Base-by-base conservation (phyloP, 2,329 filamentous ascomycete species). In the Lecanicillium sp. region DNA sequence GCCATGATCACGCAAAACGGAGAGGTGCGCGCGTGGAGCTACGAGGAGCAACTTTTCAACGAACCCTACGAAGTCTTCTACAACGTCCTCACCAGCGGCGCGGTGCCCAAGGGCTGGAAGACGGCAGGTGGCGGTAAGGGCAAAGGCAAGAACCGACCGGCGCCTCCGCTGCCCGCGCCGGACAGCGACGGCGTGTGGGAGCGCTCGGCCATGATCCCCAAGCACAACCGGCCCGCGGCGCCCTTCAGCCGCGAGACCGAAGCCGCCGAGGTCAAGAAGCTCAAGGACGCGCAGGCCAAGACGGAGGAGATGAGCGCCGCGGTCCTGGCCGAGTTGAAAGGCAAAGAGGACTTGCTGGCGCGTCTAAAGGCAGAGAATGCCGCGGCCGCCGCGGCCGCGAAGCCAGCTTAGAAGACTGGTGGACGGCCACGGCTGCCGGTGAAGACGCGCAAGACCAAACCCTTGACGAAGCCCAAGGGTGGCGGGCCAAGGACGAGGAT, bases 11-110 rank as follows among this genome's bases (percentile, higher is more conserved):
- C 62, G 45, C 79, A 71, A 66, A 78, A 69, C 69, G 79, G 70
- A 55, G 75, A 84, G 59, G 83, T 97, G 37, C 72, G 84, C 26
- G 81, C 83, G 43, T 91, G 93, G 77, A 84, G 82, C 50, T 89
- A 96, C 62, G 93, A 98, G 66, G 90, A 95, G 61, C 86, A 97
- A 55, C 79, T 97, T 42, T 98, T 98, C 75, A 97, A 95, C 69
- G 93, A 98, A 67, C 93, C 93, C 0, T 93, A 90, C 58, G 88
- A 95, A 66, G 81, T 86, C 38, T 91, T 98, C 61, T 96, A 88
- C 68, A 88, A 95, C 53, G 74, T 88, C 23, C 74, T 98, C 52
- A 97, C 90, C 2, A 75, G 78, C 5, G 87, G 87, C 52, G 80
- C 83, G 21, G 79, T 75, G 5, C 72, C 74, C 43, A 72, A 70